These are phyloP conservation scores for Floccularia luteovirens DNA, from an alignment of 768 basidiomycete species.

Conservation along the genomic window DNA sequence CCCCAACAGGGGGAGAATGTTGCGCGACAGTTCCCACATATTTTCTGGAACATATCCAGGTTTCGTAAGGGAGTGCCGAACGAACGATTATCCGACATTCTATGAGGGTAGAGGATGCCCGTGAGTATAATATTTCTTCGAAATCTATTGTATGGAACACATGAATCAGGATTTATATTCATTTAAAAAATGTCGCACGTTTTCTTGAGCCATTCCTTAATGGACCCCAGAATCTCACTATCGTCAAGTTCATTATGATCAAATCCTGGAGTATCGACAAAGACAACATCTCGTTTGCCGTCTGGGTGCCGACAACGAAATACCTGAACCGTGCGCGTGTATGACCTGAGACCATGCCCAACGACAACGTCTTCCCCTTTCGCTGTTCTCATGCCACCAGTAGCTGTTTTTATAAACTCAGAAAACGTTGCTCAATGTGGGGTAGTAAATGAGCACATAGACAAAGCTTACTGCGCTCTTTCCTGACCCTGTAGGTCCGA, in stretches of 20 bases:
- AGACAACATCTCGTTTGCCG: constrained; percentile 10
- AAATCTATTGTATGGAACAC: constrained; percentile 10
- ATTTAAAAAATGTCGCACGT: constrained; percentile 12
- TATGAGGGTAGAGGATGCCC: constrained; percentile 40
- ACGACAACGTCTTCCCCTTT: too few species aligned
- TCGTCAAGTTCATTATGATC: constrained; percentile 16
- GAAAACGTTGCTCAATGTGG: background rate
- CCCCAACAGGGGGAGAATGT: too few species aligned
- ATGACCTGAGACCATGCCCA: constrained; percentile 14
- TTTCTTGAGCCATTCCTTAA: constrained; percentile 17
- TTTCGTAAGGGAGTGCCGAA: constrained; percentile 34
- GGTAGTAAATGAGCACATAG: background rate
- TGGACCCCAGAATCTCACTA: constrained; percentile 12
- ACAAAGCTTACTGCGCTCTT: constrained; percentile 13
- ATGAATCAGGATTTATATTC: background rate
- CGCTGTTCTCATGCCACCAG: constrained; percentile 8
- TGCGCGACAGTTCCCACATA: constrained; percentile 48
- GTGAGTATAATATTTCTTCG: constrained; percentile 16
- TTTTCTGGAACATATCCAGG: constrained; percentile 35
- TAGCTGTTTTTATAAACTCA: constrained; percentile 18
- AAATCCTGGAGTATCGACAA: constrained; percentile 24
- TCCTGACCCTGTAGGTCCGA: constrained; percentile 16
- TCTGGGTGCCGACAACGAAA: constrained; percentile 10
- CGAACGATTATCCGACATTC: constrained; percentile 30
- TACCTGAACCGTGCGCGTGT: constrained; percentile 12